A percentile compares a stretch with the other conserved stretches of the same genome.
Evolutionary conservation across 371 early-diverging fungal species (phyloP).

Genomic region (Saksenaea vasiformis): DNA sequence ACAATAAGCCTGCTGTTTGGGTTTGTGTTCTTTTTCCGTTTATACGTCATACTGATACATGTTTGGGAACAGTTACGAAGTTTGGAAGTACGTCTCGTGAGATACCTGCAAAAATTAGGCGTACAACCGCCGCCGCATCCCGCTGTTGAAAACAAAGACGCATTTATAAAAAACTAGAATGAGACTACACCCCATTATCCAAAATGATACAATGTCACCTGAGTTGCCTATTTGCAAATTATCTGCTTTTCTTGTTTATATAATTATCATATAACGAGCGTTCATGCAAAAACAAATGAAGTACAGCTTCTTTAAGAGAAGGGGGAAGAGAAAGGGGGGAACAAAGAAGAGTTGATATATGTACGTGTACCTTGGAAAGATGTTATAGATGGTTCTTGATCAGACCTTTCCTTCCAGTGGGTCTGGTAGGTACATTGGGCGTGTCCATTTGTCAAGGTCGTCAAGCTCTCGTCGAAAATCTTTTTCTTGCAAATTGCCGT

Average conservation of each 20-base stretch:
- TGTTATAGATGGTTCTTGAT: neutral
- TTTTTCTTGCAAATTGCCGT: conserved; percentile 18
- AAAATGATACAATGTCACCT: too few relatives aligned
- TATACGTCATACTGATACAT: neutral
- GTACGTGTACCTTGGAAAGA: too few relatives aligned
- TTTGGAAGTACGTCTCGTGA: conserved; percentile 49
- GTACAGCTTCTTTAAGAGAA: too few relatives aligned
- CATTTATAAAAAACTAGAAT: neutral
- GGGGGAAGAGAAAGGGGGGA: too few relatives aligned
- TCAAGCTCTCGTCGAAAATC: conserved; percentile 22
- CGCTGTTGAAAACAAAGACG: neutral
- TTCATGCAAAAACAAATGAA: too few relatives aligned
- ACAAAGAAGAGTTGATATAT: too few relatives aligned
- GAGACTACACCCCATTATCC: neutral
- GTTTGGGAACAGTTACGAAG: conserved; percentile 43
- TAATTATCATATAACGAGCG: too few relatives aligned
- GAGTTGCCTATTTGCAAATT: too few relatives aligned
- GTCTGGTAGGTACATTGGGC: conserved; percentile 19
- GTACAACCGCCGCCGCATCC: conserved; percentile 37
- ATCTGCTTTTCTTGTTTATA: too few relatives aligned
- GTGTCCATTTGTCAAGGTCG: conserved; percentile 23
- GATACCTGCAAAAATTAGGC: conserved; percentile 24
- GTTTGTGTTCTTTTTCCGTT: conserved; percentile 29
- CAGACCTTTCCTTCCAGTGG: conserved; percentile 8
- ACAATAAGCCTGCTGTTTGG: conserved; percentile 74